Conservation (phyloP, 331 rosid genomes). For the Pyracantha coccinea region DNA sequence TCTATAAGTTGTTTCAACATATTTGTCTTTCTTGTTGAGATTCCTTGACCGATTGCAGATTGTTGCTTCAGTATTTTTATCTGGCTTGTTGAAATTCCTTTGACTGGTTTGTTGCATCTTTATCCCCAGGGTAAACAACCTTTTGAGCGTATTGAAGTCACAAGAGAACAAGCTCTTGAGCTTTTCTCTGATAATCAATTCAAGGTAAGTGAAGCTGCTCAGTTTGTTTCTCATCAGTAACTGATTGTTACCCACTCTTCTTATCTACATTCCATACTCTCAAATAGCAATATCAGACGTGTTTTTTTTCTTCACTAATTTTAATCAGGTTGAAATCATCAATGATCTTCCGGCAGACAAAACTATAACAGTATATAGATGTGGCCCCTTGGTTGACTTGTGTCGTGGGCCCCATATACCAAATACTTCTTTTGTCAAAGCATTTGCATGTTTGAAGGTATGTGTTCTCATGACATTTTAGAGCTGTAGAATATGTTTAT, state of each 20-base stretch:
- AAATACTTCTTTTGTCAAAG: conserved; percentile 92
- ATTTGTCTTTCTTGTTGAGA: neutral
- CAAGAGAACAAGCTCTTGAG: conserved; percentile 78
- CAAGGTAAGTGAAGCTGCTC: conserved; percentile 48
- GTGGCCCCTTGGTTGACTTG: conserved; percentile 93
- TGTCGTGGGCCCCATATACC: conserved; percentile 99
- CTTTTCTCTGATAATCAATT: conserved; percentile 79
- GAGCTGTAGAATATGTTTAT: neutral
- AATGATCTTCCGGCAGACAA: conserved; percentile 89
- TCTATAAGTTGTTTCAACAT: neutral
- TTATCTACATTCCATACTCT: conserved; percentile 5
- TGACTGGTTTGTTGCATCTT: neutral
- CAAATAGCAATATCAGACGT: conserved; percentile 11
- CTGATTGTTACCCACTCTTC: neutral
- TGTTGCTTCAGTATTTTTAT: neutral
- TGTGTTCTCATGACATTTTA: conserved; percentile 4
- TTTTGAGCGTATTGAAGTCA: conserved; percentile 92
- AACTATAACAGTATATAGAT: conserved; percentile 93
- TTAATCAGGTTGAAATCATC: conserved; percentile 81
- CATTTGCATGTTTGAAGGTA: conserved; percentile 87
- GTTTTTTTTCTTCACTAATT: conserved; percentile 3
- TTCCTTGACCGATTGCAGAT: neutral
- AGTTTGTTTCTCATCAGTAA: neutral
- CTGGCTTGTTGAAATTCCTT: neutral
- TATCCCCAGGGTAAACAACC: conserved; percentile 73